phyloP scores from a whole-genome alignment of 352 stramenopile genomes.

The Globisporangium emineosum region DNA sequence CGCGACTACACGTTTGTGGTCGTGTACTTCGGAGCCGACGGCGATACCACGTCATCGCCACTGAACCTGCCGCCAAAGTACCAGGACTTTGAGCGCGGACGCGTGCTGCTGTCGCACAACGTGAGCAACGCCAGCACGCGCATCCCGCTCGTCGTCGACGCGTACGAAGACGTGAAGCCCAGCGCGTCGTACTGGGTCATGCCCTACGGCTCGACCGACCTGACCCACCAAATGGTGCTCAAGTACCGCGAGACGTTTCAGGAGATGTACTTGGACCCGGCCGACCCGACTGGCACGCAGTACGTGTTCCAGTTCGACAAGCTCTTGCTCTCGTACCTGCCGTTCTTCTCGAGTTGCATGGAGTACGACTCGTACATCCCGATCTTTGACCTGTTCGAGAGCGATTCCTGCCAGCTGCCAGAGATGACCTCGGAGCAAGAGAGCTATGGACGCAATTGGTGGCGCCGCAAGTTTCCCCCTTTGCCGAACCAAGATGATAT shows the following conservation, averaged over 20 bases:
- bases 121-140: constrained; percentile 65
- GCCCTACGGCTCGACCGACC: constrained; percentile 59
- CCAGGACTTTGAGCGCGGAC: constrained; percentile 88
- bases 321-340: constrained; percentile 92
- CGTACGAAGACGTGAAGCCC: constrained; percentile 48
- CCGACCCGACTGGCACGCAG: constrained; percentile 35
- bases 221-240: constrained; percentile 85
- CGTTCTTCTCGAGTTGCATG: constrained; percentile 95
- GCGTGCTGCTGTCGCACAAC: constrained; percentile 93
- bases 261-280: constrained; percentile 73
- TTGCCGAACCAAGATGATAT: constrained; percentile 96
- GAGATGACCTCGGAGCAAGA: constrained; percentile 68
- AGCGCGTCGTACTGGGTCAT: constrained; percentile 67
- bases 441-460: constrained; percentile 64
- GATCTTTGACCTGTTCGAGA: constrained; percentile 92
- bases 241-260: constrained; percentile 97
- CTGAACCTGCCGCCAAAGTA: constrained; percentile 96
- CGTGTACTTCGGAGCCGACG: constrained; percentile 67
- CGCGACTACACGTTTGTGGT: constrained; percentile 92
- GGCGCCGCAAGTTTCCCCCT: constrained; percentile 66
- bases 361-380: constrained; percentile 96
- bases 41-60: constrained; percentile 69
- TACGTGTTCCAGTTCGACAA: constrained; percentile 79
- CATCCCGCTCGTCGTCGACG: constrained; percentile 78
- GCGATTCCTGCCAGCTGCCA: constrained; percentile 88